phyloP scores from a whole-genome alignment of 148 eudicot genomes.

The Heliosperma pusillum region DNA sequence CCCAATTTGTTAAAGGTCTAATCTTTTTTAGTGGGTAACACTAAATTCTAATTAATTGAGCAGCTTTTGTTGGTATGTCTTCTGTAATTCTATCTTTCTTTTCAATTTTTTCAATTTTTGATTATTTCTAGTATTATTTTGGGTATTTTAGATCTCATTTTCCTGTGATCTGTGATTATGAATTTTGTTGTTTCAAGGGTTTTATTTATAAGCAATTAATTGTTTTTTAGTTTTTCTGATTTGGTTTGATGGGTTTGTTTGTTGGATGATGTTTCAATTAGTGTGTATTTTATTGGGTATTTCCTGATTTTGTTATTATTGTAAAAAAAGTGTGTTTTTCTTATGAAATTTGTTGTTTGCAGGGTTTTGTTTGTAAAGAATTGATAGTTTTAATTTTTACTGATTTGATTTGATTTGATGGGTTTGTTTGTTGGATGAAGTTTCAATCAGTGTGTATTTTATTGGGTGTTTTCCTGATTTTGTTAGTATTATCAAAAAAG shows the following conservation, averaged over 20 bases:
- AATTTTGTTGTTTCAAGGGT: background rate
- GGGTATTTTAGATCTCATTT: slow-evolving; percentile 21
- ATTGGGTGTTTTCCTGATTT: slow-evolving; percentile 18
- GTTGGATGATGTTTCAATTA: too few relatives aligned
- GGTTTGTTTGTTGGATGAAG: too few relatives aligned
- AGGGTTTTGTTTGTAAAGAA: too few relatives aligned
- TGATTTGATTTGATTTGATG: slow-evolving; percentile 7
- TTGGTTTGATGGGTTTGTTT: too few relatives aligned
- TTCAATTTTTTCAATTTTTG: slow-evolving; percentile 8
- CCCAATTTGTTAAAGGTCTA: background rate
- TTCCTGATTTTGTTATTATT: too few relatives aligned
- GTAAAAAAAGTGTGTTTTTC: too few relatives aligned
- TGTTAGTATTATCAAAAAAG: slow-evolving; percentile 12
- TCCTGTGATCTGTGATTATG: background rate
- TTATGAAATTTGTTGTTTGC: too few relatives aligned
- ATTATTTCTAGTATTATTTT: background rate
- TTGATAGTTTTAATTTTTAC: too few relatives aligned
- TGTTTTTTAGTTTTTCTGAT: too few relatives aligned
- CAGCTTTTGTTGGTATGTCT: slow-evolving; percentile 13
- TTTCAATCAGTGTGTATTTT: background rate
- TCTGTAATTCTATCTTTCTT: background rate
- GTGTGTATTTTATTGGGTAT: too few relatives aligned
- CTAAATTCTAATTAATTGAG: background rate
- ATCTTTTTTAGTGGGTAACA: background rate
- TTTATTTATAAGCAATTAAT: too few relatives aligned